A percentile compares a stretch with the other conserved stretches of the same genome.
phyloP scores from a whole-genome alignment of 352 stramenopile genomes.

The Globisporangium paddicum region DNA sequence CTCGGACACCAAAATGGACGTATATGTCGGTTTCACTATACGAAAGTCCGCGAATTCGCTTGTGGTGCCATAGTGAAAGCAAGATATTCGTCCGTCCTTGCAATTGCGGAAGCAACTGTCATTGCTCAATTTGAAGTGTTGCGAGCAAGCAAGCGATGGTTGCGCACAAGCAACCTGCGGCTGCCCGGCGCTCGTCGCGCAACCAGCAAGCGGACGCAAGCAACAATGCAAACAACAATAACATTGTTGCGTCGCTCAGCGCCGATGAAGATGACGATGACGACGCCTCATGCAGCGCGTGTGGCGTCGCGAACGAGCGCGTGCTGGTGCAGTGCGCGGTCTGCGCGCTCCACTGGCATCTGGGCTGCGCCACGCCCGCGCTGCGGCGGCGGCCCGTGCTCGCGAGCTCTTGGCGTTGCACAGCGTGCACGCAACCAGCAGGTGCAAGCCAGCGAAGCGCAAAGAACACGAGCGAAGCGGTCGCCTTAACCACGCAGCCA shows the following conservation, averaged over 20 bases:
- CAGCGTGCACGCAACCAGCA: slow-evolving; percentile 16
- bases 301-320: slow-evolving; percentile 27
- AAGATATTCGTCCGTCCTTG: too few species aligned
- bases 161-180: background rate
- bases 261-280: slow-evolving; percentile 4
- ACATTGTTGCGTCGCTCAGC: background rate
- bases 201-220: background rate
- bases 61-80: too few species aligned
- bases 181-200: slow-evolving; percentile 4
- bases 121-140: slow-evolving; percentile 14
- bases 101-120: too few species aligned
- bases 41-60: too few species aligned
- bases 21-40: too few species aligned
- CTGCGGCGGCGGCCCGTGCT: slow-evolving; percentile 38
- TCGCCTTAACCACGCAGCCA: background rate
- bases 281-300: slow-evolving; percentile 31
- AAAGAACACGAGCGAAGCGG: slow-evolving; percentile 4
- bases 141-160: background rate
- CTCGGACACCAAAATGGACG: background rate
- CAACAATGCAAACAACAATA: slow-evolving; percentile 7
- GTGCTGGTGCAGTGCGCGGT: slow-evolving; percentile 38
- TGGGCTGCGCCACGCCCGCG: slow-evolving; percentile 49
- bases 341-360: slow-evolving; percentile 42
- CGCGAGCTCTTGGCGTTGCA: slow-evolving; percentile 38
- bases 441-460: background rate